Evolutionary conservation across 768 basidiomycete genomes (phyloP).

Genomic region (Mycena metata): DNA sequence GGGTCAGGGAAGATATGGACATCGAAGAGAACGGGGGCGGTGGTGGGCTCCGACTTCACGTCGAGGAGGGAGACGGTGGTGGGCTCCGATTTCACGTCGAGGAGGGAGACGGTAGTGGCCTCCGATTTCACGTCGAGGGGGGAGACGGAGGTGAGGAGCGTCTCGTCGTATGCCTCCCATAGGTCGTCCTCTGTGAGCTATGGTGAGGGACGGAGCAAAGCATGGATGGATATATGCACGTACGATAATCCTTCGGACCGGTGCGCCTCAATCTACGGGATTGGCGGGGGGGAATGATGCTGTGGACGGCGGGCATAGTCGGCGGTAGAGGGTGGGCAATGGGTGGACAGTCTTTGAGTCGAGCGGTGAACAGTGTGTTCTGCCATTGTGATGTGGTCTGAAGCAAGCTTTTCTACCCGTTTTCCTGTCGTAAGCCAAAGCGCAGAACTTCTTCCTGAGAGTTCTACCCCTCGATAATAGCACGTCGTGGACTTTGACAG

Average conservation of each 20-base stretch:
- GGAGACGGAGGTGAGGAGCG: not conserved
- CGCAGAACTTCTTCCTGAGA: too few species aligned
- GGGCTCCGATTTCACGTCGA: conserved; percentile 16
- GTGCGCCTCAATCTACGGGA: conserved; percentile 22
- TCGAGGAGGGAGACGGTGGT: too few species aligned
- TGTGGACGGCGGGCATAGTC: conserved; percentile 25
- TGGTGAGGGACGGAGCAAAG: not conserved
- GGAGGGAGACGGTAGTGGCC: not conserved
- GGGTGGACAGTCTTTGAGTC: too few species aligned
- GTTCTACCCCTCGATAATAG: too few species aligned
- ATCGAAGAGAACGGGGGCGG: too few species aligned
- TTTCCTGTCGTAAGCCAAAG: too few species aligned
- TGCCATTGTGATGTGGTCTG: too few species aligned
- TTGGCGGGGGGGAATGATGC: conserved; percentile 14
- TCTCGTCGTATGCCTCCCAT: conserved; percentile 30
- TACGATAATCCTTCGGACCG: conserved; percentile 2
- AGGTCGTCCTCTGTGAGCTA: conserved; percentile 5
- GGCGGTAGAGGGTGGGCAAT: too few species aligned
- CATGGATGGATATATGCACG: not conserved
- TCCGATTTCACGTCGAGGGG: conserved; percentile 10
- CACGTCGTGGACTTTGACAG: too few species aligned
- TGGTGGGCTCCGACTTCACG: too few species aligned
- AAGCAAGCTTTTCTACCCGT: too few species aligned
- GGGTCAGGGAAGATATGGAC: not conserved
- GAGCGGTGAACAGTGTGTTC: too few species aligned